Base-by-base conservation (phyloP, 768 basidiomycete genomes). In the button mushroom (Agaricus bisporus) region DNA sequence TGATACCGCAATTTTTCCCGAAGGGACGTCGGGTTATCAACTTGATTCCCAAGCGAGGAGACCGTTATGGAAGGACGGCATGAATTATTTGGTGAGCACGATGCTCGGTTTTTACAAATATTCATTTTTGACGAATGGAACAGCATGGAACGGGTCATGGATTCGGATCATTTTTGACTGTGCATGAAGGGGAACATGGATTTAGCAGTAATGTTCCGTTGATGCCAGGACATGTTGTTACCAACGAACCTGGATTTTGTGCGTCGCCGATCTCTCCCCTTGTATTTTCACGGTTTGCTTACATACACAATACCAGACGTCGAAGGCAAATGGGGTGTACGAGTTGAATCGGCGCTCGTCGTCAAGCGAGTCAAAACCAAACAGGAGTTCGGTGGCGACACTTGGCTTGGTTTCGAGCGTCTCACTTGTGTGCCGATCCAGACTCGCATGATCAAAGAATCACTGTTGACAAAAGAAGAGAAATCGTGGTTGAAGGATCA, bases 191-290 rank as follows among this genome's bases (percentile, higher is more conserved):
- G 10, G 81, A 90, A 14, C 83, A 92, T 55, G 81, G 86, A 38
- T 91, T 95, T 70, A 77, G 81, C 18, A 83, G 77, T 62, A 74
- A 74, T 38, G 76, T 84, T 28, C 79, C 89, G 2, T 77, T 98
- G 29, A 74, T 78, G 20, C 82, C 83, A n/a, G 97, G 97, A 10
- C 85, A 97, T 67, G 83, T 95, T 60, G 83, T 95, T 54, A 93
- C 93, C 44, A 95, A 97, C 62, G 94, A 98, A 69, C 95, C 94
- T 44, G 94, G 93, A 0, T 95, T 84, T 69, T 95, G 87, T 91
- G 64, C 66, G 87, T 78, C 32, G 52, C 35, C 41, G 25, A 54
- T 58, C 41, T 38, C 28, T 51, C 29, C 20, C 41, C 37, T 55
- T 56, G 38, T 56, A 46, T 54, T 14, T 36, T n/a, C n/a, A 29